Percentiles rank a stretch among this genome's conserved stretches.
Evolutionary conservation across 805 yeast genomes (phyloP).

Genomic region (Gaillardinia entomophila): DNA sequence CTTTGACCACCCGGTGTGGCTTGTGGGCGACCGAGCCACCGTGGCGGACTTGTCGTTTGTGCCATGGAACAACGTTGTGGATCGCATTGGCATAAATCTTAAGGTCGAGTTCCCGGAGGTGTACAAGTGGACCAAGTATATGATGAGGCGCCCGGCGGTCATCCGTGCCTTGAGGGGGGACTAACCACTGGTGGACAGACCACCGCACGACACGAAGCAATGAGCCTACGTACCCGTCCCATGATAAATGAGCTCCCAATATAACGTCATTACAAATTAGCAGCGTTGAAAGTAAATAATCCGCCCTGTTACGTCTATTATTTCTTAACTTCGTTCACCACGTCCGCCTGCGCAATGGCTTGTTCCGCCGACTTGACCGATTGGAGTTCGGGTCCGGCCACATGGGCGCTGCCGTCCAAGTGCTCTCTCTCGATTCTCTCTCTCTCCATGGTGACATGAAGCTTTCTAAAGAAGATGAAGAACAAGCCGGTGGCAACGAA

Average conservation of each 20-base stretch:
- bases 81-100: constrained; percentile 83
- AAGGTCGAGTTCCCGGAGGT: constrained; percentile 91
- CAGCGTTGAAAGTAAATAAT: too few relatives aligned
- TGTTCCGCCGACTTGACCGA: too few relatives aligned
- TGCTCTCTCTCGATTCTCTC: constrained; percentile 24
- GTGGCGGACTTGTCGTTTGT: constrained; percentile 91
- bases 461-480: constrained; percentile 35
- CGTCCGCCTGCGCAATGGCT: too few relatives aligned
- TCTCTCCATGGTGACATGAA: constrained; percentile 35
- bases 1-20: constrained; percentile 92
- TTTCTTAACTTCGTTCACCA: too few relatives aligned
- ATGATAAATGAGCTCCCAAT: too few relatives aligned
- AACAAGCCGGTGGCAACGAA: constrained; percentile 27
- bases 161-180: constrained; percentile 79
- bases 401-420: constrained; percentile 1
- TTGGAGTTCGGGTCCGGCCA: constrained; percentile 8
- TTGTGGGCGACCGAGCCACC: constrained; percentile 75
- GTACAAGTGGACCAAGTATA: constrained; percentile 89
- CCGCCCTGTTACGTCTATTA: too few relatives aligned
- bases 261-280: too few relatives aligned
- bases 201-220: too few relatives aligned
- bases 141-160: constrained; percentile 95
- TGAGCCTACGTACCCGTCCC: too few relatives aligned
- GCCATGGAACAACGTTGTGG: constrained; percentile 96
- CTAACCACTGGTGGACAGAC: constrained; percentile 10